Conservation (phyloP, 1,284 basidiomycete species). For the Ceratobasidium sp. region DNA sequence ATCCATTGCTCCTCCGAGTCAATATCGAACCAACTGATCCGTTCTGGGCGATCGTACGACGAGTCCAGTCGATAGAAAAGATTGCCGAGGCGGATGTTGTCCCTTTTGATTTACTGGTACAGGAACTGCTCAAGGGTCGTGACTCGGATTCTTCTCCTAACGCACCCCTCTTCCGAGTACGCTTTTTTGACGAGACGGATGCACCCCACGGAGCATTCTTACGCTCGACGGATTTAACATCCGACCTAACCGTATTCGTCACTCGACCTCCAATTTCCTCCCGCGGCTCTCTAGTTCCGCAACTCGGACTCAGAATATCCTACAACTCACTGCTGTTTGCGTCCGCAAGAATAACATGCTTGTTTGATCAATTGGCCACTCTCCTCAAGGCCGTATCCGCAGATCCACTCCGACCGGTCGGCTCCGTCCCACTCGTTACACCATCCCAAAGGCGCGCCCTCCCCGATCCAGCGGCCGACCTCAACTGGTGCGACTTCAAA, state of each 20-base stretch:
- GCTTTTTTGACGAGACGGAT: slow-evolving; percentile 94
- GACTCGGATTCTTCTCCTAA: slow-evolving; percentile 62
- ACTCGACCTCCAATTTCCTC: slow-evolving; percentile 65
- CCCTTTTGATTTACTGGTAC: slow-evolving; percentile 82
- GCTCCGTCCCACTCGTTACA: slow-evolving; percentile 83
- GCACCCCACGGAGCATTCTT: slow-evolving; percentile 76
- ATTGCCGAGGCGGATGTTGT: slow-evolving; percentile 86
- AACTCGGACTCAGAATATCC: slow-evolving; percentile 80
- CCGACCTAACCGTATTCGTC: slow-evolving; percentile 89
- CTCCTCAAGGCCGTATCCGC: slow-evolving; percentile 77
- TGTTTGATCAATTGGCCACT: slow-evolving; percentile 86
- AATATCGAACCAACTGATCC: slow-evolving; percentile 86
- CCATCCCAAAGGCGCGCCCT: slow-evolving; percentile 71
- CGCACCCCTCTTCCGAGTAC: slow-evolving; percentile 85
- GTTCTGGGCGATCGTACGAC: slow-evolving; percentile 90
- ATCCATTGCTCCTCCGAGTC: slow-evolving; percentile 86
- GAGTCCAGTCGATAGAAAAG: slow-evolving; percentile 82
- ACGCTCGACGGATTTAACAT: slow-evolving; percentile 79
- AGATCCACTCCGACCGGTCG: slow-evolving; percentile 67
- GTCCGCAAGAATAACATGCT: slow-evolving; percentile 72
- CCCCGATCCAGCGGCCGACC: slow-evolving; percentile 86
- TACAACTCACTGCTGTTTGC: slow-evolving; percentile 98
- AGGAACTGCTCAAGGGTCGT: slow-evolving; percentile 64
- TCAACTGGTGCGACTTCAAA: slow-evolving; percentile 97
- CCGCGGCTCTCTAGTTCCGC: slow-evolving; percentile 74